Evolutionary conservation across 352 stramenopile species (phyloP).

Genomic region (Elongisporangium undulatum): DNA sequence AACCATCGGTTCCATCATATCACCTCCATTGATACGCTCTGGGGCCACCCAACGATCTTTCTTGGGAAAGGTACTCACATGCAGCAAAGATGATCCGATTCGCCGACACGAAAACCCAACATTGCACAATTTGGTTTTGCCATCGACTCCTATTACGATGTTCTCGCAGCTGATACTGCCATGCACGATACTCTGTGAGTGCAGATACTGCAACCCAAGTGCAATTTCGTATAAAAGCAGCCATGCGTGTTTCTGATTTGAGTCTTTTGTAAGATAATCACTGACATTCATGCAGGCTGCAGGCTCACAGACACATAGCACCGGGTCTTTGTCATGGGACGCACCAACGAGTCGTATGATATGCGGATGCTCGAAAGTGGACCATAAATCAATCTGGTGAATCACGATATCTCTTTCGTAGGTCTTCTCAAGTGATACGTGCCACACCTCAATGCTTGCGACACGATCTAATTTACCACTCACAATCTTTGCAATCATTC

Average conservation of each 20-base stretch:
- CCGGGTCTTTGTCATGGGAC: background rate
- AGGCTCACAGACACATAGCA: background rate
- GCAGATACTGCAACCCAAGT: slow-evolving; percentile 51
- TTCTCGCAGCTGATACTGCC: slow-evolving; percentile 88
- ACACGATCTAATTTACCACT: background rate
- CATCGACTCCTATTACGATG: slow-evolving; percentile 58
- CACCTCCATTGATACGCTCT: slow-evolving; percentile 19
- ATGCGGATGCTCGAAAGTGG: background rate
- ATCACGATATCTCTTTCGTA: background rate
- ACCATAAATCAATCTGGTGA: background rate
- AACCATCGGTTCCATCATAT: background rate
- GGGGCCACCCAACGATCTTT: slow-evolving; percentile 31
- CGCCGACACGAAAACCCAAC: slow-evolving; percentile 34
- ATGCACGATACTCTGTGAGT: slow-evolving; percentile 62
- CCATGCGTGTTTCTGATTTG: background rate
- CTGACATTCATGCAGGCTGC: background rate
- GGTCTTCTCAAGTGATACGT: background rate
- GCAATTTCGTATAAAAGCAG: slow-evolving; percentile 22
- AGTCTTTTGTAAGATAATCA: background rate
- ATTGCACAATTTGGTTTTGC: slow-evolving; percentile 36
- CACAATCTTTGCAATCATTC: background rate
- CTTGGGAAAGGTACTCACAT: slow-evolving; percentile 22
- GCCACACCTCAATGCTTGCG: background rate
- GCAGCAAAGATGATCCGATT: slow-evolving; percentile 18
- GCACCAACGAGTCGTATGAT: background rate